A percentile compares a stretch with the other conserved stretches of the same genome.
phyloP scores from a whole-genome alignment of 1,139 yeast genomes.

The Suhomyces maxii region DNA sequence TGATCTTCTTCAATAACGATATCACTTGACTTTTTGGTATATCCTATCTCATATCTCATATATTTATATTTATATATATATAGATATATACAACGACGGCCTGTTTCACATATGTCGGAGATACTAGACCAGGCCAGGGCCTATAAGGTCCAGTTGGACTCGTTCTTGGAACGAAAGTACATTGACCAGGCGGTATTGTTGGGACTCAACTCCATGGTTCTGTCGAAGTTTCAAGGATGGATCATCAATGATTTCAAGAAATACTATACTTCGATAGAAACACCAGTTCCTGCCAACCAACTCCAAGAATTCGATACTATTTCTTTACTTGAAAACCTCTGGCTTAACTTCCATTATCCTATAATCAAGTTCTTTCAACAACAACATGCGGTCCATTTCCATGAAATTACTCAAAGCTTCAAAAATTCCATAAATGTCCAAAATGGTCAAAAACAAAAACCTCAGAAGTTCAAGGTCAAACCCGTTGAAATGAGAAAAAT shows the following conservation, averaged over 20 bases:
- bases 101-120: neutral
- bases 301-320: conserved; percentile 33
- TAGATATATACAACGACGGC: no score
- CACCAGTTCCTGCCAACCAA: conserved; percentile 14
- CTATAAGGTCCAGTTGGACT: conserved; percentile 31
- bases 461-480: conserved; percentile 21
- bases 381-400: conserved; percentile 35
- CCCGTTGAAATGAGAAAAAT: conserved; percentile 60
- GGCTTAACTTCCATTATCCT: conserved; percentile 67
- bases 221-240: conserved; percentile 43
- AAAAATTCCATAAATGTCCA: neutral
- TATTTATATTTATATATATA: no score
- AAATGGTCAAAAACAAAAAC: conserved; percentile 1
- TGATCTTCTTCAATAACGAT: no score
- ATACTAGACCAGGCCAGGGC: conserved; percentile 23
- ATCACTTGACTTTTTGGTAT: no score
- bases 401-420: conserved; percentile 12
- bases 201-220: conserved; percentile 45
- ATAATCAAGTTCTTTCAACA: conserved; percentile 54
- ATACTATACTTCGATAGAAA: conserved; percentile 18
- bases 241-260: conserved; percentile 33
- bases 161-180: conserved; percentile 29
- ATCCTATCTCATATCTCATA: no score
- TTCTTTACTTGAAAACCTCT: conserved; percentile 45
- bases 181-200: conserved; percentile 46